A percentile compares a stretch with the other conserved stretches of the same genome.
Evolutionary conservation across 1,284 basidiomycete genomes (phyloP).

Genomic region (Schizophyllum amplum): DNA sequence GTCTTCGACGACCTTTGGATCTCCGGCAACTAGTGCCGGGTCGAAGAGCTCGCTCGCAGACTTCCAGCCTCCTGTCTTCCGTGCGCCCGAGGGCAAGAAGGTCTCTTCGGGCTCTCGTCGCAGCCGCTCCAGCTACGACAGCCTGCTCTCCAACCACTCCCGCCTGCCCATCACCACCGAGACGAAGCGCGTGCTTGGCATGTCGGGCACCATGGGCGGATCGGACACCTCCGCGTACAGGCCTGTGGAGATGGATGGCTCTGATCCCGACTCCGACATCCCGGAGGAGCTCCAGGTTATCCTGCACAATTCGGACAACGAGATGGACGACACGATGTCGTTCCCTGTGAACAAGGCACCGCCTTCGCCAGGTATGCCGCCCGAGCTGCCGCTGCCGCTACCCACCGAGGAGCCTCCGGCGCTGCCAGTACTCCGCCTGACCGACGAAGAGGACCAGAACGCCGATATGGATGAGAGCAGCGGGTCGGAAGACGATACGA

Average conservation of each 20-base stretch:
- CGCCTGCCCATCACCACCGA: conserved; percentile 36
- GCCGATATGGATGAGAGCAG: conserved; percentile 36
- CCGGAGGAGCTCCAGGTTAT: conserved; percentile 66
- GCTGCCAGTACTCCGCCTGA: conserved; percentile 29
- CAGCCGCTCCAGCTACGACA: not conserved
- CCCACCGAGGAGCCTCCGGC: conserved; percentile 15
- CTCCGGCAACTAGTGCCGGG: conserved; percentile 17
- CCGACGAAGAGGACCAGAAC: not conserved
- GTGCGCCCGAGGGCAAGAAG: not conserved
- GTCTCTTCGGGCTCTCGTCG: not conserved
- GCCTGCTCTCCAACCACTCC: conserved; percentile 6
- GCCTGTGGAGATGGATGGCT: conserved; percentile 35
- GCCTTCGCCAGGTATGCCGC: conserved; percentile 35
- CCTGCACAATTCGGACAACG: conserved; percentile 31
- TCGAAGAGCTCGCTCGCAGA: too few relatives aligned
- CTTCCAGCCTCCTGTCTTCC: not conserved
- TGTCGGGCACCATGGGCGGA: conserved; percentile 57
- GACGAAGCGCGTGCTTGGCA: conserved; percentile 46
- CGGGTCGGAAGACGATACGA: conserved; percentile 52
- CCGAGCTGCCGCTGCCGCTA: conserved; percentile 22
- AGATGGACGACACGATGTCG: conserved; percentile 33
- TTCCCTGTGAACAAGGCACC: conserved; percentile 18
- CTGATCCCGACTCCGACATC: conserved; percentile 66
- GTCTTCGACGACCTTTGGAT: conserved; percentile 43
- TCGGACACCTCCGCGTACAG: conserved; percentile 36